phyloP scores from a whole-genome alignment of 192 early-diverging fungal genomes.

The Backusella westeae region DNA sequence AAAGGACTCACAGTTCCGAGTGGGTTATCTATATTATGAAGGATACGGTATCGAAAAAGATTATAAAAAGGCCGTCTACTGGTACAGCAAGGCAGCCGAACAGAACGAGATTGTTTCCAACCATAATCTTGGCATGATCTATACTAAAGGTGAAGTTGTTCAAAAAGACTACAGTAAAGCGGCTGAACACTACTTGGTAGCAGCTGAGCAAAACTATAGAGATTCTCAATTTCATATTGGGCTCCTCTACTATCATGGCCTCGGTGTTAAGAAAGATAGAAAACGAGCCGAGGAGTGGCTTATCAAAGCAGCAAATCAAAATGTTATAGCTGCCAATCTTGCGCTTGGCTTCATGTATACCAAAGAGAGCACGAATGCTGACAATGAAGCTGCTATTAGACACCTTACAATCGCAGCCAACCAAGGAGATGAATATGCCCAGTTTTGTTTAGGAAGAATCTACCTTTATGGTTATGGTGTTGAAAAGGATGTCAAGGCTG shows the following conservation, averaged over 20 bases:
- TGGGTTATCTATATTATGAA: slow-evolving; percentile 83
- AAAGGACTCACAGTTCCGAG: slow-evolving; percentile 58
- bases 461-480: slow-evolving; percentile 7
- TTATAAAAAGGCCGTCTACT: slow-evolving; percentile 54
- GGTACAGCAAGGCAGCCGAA: slow-evolving; percentile 65
- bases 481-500: no score
- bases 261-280: slow-evolving; percentile 25
- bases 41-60: slow-evolving; percentile 63
- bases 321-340: no score
- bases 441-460: slow-evolving; percentile 5
- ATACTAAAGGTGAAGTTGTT: slow-evolving; percentile 74
- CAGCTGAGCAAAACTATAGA: slow-evolving; percentile 59
- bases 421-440: no score
- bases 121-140: slow-evolving; percentile 78
- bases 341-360: no score
- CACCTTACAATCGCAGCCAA: no score
- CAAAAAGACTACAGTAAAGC: slow-evolving; percentile 47
- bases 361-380: no score
- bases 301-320: no score
- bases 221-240: slow-evolving; percentile 53
- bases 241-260: slow-evolving; percentile 45
- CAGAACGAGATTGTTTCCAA: slow-evolving; percentile 78
- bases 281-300: no score
- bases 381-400: no score
- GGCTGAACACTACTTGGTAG: slow-evolving; percentile 56